Base-by-base conservation (phyloP, 2,329 filamentous ascomycete genomes). In the Colletotrichum somersetense region DNA sequence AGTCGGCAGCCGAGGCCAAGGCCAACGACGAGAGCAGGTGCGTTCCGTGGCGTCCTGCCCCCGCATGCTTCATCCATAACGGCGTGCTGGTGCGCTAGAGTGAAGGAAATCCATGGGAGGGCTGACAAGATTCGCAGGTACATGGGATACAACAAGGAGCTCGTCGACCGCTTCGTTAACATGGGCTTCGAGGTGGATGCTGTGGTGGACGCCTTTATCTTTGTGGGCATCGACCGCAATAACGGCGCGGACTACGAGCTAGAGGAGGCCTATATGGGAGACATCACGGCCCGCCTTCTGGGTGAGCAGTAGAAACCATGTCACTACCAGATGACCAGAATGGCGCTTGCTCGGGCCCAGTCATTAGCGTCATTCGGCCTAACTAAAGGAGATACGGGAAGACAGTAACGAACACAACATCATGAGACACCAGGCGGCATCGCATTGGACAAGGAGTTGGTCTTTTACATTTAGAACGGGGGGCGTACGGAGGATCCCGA, bases 111-210 rank as follows among this genome's bases (percentile, higher is more conserved):
- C 2, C 42, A 10, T 20, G 38, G 3, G 38, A 7, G 52, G 46
- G 38, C 68, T 72, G 56, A 72, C 68, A 6, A 16, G 14, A 46
- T n/a, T 48, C 23, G 72, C 76, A 96, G 93, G 74, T 98, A 97
- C 79, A 89, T 92, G 75, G 96, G 96, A 2, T 98, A 97, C 82
- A 95, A 95, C 82, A 92, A 91, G 78, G 88, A 92, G 42, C 86
- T 98, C 52, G 89, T 98, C 75, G 91, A 96, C 77, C 89, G 92
- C 5, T 98, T 98, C 77, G 90, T 93, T 20, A 89, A 86, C 77
- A 98, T 98, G 96, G 96, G 96, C 14, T 98, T 98, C 77, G 91
- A 94, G 68, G 88, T 97, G 2, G 93, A 95, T 61, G 87, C 89
- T n/a, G 94, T 98, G 1, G 94, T 98, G 0, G 89, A 92, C 12